These are phyloP conservation scores for Erodium maritimum DNA, from an alignment of 345 rosid genomes.

Conservation along the genomic window DNA sequence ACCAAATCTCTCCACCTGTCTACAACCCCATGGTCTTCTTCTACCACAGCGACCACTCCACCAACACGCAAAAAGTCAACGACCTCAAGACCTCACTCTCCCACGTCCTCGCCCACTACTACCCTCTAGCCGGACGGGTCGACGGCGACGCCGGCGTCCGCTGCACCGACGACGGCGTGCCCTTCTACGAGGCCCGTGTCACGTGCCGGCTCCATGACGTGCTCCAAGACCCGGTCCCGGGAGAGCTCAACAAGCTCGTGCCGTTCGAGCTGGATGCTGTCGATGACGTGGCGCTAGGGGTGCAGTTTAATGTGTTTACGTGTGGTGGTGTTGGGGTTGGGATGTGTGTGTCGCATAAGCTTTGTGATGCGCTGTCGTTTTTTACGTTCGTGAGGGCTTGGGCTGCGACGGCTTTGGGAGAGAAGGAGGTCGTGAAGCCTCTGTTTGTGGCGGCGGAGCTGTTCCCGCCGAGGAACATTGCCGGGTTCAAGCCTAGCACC, in stretches of 20 bases:
- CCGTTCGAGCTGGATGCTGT: slow-evolving; percentile 11
- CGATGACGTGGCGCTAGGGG: background rate
- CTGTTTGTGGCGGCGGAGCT: slow-evolving; percentile 15
- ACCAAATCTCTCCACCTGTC: slow-evolving; percentile 25
- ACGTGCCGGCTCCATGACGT: slow-evolving; percentile 17
- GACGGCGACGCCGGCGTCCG: slow-evolving; percentile 16
- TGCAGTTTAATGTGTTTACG: slow-evolving; percentile 27
- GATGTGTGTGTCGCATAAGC: slow-evolving; percentile 21
- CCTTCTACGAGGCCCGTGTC: slow-evolving; percentile 21
- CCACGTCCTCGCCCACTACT: slow-evolving; percentile 25
- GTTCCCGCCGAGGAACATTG: slow-evolving; percentile 18
- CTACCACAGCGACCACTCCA: slow-evolving; percentile 8
- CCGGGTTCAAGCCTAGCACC: slow-evolving; percentile 9
- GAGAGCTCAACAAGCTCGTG: slow-evolving; percentile 9
- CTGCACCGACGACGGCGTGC: slow-evolving; percentile 34
- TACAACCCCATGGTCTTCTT: slow-evolving; percentile 25
- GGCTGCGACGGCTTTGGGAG: slow-evolving; percentile 14
- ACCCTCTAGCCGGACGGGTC: slow-evolving; percentile 43
- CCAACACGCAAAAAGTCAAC: slow-evolving; percentile 4
- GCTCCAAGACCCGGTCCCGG: slow-evolving; percentile 15
- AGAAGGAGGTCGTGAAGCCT: slow-evolving; percentile 2
- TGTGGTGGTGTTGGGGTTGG: slow-evolving; percentile 24
- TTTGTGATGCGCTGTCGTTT: slow-evolving; percentile 17
- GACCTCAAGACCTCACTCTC: slow-evolving; percentile 32
- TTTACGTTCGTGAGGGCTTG: slow-evolving; percentile 18